These are phyloP conservation scores for Linderina pennispora DNA, from an alignment of 192 early-diverging fungal genomes.

Conservation along the genomic window DNA sequence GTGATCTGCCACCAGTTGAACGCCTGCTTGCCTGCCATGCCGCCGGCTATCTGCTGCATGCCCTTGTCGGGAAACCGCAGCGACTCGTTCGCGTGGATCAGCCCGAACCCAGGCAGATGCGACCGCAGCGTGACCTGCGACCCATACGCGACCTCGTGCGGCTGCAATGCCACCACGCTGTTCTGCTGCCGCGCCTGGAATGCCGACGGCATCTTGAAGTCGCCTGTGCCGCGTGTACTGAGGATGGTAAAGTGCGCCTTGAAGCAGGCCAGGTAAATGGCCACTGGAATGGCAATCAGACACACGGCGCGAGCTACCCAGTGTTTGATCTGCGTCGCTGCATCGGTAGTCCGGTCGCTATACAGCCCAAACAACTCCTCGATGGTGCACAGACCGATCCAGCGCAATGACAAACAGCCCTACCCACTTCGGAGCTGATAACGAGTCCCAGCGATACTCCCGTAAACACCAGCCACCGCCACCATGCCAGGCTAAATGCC, in stretches of 20 bases:
- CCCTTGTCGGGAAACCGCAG: slow-evolving; percentile 9
- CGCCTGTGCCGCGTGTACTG: slow-evolving; percentile 75
- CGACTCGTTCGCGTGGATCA: slow-evolving; percentile 21
- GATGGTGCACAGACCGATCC: slow-evolving; percentile 82
- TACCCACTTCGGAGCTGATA: slow-evolving; percentile 92
- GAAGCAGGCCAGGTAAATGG: slow-evolving; percentile 78
- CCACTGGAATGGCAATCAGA: slow-evolving; percentile 70
- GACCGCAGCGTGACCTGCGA: slow-evolving; percentile 26
- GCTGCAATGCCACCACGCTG: slow-evolving; percentile 52
- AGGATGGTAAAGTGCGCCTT: slow-evolving; percentile 86
- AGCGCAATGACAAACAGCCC: slow-evolving; percentile 84
- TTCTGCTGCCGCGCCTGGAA: slow-evolving; percentile 83
- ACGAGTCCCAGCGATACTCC: slow-evolving; percentile 60
- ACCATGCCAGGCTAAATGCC: slow-evolving; percentile 61
- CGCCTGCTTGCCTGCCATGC: slow-evolving; percentile 22
- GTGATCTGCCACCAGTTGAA: slow-evolving; percentile 29
- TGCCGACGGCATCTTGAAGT: slow-evolving; percentile 82
- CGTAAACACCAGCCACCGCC: slow-evolving; percentile 53
- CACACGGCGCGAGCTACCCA: slow-evolving; percentile 76
- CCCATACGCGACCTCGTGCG: slow-evolving; percentile 17
- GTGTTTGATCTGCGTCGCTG: slow-evolving; percentile 60
- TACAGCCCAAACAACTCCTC: slow-evolving; percentile 84
- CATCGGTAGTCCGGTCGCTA: slow-evolving; percentile 55
- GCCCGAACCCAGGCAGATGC: slow-evolving; percentile 25
- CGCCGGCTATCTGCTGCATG: slow-evolving; percentile 9